phyloP scores from a whole-genome alignment of 164 flowering plant species.

The Aristolochia fimbriata region DNA sequence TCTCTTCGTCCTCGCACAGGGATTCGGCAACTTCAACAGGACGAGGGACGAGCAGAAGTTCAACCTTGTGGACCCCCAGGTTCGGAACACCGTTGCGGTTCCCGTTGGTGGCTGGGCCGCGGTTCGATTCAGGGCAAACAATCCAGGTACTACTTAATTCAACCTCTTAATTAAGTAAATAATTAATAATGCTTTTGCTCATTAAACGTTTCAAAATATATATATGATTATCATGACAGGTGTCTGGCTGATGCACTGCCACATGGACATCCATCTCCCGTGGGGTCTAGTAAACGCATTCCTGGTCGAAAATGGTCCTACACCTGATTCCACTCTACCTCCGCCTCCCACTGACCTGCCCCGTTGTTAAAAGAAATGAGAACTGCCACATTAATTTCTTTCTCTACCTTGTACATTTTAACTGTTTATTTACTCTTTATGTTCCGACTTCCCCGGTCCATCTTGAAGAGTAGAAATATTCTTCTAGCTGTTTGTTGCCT shows the following conservation, averaged over 20 bases:
- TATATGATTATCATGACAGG: slow-evolving; percentile 24
- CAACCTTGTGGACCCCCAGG: slow-evolving; percentile 53
- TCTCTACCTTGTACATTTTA: too few relatives aligned
- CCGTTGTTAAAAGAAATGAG: slow-evolving; percentile 15
- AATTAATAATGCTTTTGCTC: too few relatives aligned
- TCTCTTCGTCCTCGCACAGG: slow-evolving; percentile 67
- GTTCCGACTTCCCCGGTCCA: too few relatives aligned
- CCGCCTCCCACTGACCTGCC: slow-evolving; percentile 53
- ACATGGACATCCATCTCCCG: slow-evolving; percentile 59
- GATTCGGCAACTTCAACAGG: slow-evolving; percentile 58
- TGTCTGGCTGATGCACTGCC: slow-evolving; percentile 76
- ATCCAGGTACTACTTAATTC: slow-evolving; percentile 40
- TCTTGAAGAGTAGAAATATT: too few relatives aligned
- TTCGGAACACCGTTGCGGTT: slow-evolving; percentile 67
- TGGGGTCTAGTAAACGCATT: slow-evolving; percentile 57
- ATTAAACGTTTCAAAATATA: too few relatives aligned
- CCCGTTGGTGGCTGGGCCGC: slow-evolving; percentile 87
- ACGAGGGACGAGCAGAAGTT: slow-evolving; percentile 24
- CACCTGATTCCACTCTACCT: slow-evolving; percentile 35
- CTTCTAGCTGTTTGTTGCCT: too few relatives aligned
- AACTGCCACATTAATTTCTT: too few relatives aligned
- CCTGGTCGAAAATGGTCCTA: slow-evolving; percentile 60
- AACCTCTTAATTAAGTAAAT: background rate
- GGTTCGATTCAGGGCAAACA: slow-evolving; percentile 60
- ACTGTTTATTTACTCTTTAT: too few relatives aligned